Base-by-base conservation (phyloP, 1,139 yeast species). In the Yamadazyma epiphylla region DNA sequence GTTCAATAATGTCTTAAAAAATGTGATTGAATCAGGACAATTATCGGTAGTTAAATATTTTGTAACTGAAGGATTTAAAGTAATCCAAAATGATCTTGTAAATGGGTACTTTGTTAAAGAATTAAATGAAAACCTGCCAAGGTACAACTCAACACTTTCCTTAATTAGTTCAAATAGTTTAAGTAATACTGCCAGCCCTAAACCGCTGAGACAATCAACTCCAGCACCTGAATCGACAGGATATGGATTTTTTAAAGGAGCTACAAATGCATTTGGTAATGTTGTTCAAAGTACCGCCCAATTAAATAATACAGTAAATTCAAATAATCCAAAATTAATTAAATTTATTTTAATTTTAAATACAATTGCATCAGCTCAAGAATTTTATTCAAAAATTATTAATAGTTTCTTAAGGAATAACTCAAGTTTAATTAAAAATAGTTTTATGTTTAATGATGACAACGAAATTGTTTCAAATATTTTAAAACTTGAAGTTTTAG, bases 1-100 rank as follows among this genome's bases (percentile, higher is more conserved):
- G 13, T 58, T 88, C 27, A 83, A 85, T 42, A 74, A 76, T n/a
- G 65, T 83, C 5, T 53, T 84, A 19, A 56, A 74, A 24, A 81
- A 78, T 38, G 64, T 76, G 0, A 53, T 82, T 13, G 76, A 78
- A 29, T 70, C 88, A 0, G 85, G 87, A 1, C 77, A 79, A 32
- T 57, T 75, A 3, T 41, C 65, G 2, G 62, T 80, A 0, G 72
- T 80, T 14, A 77, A 72, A 42, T 64, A 60, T 15, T 71, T 80
- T 46, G 50, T 79, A 5, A 61, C 41, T 8, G 57, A 51, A 31
- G 45, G 60, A 25, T 51, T 49, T 28, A 47, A 49, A 23, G 55
- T 64, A 3, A 42, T 68, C 11, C 63, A 63, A 31, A 45, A 49
- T 16, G 73, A 68, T 39, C 51, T 67, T 17, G 39, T 68, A 13